Conservation (phyloP, 2,329 filamentous ascomycete genomes). For the Aspergillus piperis region DNA sequence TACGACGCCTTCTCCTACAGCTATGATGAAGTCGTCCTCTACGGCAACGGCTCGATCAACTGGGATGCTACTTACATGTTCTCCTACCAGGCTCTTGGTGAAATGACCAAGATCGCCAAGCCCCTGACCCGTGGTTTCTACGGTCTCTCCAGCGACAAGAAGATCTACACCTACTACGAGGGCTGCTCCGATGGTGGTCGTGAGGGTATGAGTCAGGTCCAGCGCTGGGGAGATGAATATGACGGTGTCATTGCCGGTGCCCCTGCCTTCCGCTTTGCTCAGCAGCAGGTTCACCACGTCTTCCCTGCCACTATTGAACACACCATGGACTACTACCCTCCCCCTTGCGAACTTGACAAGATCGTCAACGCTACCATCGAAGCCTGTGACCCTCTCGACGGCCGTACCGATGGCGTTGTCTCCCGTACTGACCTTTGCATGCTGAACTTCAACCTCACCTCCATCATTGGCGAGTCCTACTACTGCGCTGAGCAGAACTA, state of each 20-base stretch:
- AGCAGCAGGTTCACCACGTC: slow-evolving; percentile 49
- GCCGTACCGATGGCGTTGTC: slow-evolving; percentile 57
- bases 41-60: slow-evolving; percentile 51
- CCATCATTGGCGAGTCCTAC: slow-evolving; percentile 51
- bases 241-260: slow-evolving; percentile 52
- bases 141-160: slow-evolving; percentile 26
- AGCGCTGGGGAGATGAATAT: slow-evolving; percentile 52
- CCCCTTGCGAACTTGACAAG: slow-evolving; percentile 37
- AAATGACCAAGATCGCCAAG: slow-evolving; percentile 54
- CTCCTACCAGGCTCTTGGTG: slow-evolving; percentile 53
- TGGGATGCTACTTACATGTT: slow-evolving; percentile 39
- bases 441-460: slow-evolving; percentile 49
- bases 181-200: slow-evolving; percentile 59
- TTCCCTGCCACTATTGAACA: slow-evolving; percentile 43
- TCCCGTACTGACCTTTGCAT: slow-evolving; percentile 52
- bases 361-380: slow-evolving; percentile 56
- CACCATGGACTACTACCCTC: slow-evolving; percentile 46
- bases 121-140: slow-evolving; percentile 48
- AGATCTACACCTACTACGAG: slow-evolving; percentile 52
- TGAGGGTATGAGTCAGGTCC: slow-evolving; percentile 55
- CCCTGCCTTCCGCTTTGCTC: slow-evolving; percentile 48
- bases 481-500: slow-evolving; percentile 41
- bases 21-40: slow-evolving; percentile 42
- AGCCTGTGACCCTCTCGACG: slow-evolving; percentile 59
- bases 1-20: slow-evolving; percentile 46